phyloP scores from a whole-genome alignment of 305 asterid species.

The Ajuga reptans region DNA sequence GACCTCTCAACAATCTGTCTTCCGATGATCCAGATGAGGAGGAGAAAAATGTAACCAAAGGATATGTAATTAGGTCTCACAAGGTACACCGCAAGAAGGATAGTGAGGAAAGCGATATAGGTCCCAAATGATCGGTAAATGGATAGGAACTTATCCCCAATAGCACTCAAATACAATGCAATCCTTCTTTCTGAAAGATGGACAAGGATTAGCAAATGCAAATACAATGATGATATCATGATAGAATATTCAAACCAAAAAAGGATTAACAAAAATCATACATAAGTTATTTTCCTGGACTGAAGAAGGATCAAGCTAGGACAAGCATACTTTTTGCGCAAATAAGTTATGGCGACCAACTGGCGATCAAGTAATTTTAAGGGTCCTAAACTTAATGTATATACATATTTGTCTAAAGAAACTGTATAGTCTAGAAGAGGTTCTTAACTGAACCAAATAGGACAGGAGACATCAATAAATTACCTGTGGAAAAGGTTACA shows the following conservation, averaged over 20 bases:
- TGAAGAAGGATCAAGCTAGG: not conserved
- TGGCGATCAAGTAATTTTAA: not conserved
- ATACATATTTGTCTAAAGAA: not conserved
- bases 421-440: not conserved
- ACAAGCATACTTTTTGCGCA: not conserved
- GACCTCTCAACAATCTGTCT: constrained; percentile 87
- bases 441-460: constrained; percentile 14
- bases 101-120: constrained; percentile 84
- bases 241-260: not conserved
- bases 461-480: constrained; percentile 4
- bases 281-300: constrained; percentile 1
- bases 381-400: constrained; percentile 5
- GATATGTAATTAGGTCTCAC: constrained; percentile 82
- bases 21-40: constrained; percentile 90
- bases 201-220: constrained; percentile 21
- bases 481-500: constrained; percentile 22
- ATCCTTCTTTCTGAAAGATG: constrained; percentile 75
- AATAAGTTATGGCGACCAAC: not conserved
- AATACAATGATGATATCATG: not conserved
- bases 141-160: constrained; percentile 80
- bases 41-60: constrained; percentile 86
- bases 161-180: constrained; percentile 79
- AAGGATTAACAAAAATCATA: not conserved
- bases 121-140: constrained; percentile 89
- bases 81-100: constrained; percentile 76